Evolutionary conservation across 2,329 filamentous ascomycete species (phyloP).

Genomic region (Apiospora hydei): DNA sequence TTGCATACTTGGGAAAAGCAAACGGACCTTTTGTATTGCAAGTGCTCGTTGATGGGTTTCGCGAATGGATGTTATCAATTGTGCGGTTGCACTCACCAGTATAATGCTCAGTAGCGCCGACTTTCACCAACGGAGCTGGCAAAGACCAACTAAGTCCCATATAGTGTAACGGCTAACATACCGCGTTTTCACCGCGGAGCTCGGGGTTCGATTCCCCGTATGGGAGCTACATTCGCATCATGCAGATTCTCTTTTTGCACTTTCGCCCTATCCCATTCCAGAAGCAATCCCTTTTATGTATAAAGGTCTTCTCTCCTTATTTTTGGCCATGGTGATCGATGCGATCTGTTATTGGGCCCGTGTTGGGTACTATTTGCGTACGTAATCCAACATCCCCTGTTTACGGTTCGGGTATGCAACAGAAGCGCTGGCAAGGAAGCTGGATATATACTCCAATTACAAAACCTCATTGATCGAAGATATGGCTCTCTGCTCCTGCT

Average conservation of each 20-base stretch:
- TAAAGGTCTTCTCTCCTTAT: too few species aligned
- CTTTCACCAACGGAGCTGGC: too few species aligned
- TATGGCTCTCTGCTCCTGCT: not conserved
- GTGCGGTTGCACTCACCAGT: too few species aligned
- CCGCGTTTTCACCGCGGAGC: conserved; percentile 31
- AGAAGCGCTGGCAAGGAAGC: not conserved
- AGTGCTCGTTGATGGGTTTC: too few species aligned
- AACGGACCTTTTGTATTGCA: too few species aligned
- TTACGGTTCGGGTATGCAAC: not conserved
- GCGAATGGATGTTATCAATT: too few species aligned
- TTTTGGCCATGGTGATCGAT: not conserved
- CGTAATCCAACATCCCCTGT: not conserved
- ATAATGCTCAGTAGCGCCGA: too few species aligned
- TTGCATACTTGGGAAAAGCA: too few species aligned
- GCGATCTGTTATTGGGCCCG: not conserved
- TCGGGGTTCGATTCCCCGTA: conserved; percentile 32
- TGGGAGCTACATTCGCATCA: conserved; percentile 19
- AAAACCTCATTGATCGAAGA: not conserved
- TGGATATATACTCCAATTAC: not conserved
- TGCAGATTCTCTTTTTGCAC: not conserved
- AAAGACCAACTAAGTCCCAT: too few species aligned
- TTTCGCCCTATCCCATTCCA: too few species aligned
- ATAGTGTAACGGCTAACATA: conserved; percentile 42
- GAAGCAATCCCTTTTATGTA: not conserved
- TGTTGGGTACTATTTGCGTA: not conserved